A percentile compares a stretch with the other conserved stretches of the same genome.
Conservation (phyloP, 177 flowering plant genomes). For the Telopea speciosissima region DNA sequence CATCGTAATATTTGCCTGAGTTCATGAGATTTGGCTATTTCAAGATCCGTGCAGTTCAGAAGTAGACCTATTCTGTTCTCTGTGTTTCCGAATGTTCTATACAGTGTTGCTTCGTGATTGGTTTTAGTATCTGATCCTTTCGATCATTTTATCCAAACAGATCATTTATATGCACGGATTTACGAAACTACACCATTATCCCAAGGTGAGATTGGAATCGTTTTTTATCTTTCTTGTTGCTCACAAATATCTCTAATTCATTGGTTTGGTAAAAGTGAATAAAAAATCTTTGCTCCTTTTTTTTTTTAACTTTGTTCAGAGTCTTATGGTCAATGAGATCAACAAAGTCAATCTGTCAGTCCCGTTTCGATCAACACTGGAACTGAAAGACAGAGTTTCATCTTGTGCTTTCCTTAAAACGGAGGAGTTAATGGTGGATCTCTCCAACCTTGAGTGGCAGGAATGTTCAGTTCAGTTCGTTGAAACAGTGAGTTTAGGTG, state of each 20-base stretch:
- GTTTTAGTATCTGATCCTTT: no score
- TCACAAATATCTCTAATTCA: not conserved
- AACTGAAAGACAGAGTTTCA: constrained; percentile 24
- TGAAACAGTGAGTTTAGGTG: constrained; percentile 5
- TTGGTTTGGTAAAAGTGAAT: no score
- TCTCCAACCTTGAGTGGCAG: constrained; percentile 37
- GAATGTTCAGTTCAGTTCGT: constrained; percentile 48
- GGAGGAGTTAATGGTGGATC: constrained; percentile 26
- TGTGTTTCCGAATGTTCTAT: no score
- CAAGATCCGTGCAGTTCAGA: no score
- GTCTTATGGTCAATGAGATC: constrained; percentile 19
- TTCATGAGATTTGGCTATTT: no score
- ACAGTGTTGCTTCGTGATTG: no score
- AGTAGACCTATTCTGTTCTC: no score
- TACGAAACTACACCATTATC: constrained; percentile 2
- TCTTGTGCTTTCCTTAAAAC: constrained; percentile 18
- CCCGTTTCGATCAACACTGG: constrained; percentile 34
- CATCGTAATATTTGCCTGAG: no score
- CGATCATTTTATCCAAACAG: constrained; percentile 7
- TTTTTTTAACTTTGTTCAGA: constrained; percentile 15
- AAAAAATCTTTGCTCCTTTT: no score
- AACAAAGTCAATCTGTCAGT: constrained; percentile 24
- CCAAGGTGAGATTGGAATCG: constrained; percentile 9
- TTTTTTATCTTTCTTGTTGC: not conserved
- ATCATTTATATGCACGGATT: constrained; percentile 25